Base-by-base conservation (phyloP, 148 eudicot genomes). In the Drosera capensis region DNA sequence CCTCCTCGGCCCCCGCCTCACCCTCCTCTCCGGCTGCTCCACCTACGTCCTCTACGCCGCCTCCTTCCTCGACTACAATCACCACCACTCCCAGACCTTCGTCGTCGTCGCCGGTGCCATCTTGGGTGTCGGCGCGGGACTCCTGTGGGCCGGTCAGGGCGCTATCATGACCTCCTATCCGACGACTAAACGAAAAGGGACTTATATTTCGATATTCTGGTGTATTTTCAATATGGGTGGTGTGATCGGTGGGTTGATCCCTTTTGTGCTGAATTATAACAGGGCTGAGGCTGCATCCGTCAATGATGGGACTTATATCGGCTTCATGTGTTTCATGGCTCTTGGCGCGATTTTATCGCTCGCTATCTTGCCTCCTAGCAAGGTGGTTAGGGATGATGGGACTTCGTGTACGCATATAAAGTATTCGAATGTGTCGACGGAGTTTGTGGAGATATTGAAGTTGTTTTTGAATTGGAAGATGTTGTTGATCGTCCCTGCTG, bases 151-250 rank as follows among this genome's bases (percentile, higher is more conserved):
- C 3, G 77, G 94, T 11, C 95, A 92, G 23, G 99, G 99, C 0
- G 99, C 95, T 0, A 85, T 92, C 25, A 80, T 92, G 94, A 92
- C 95, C 12, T 74, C 99, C 0, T 84, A 81, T 34, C 99, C 99
- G 0, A 77, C 78, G 0, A 22, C 70, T 0, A 54, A 53, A 15
- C 53, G 88, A 2, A 85, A 92, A 58, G 95, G 99, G 2, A 64
- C 60, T 34, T 85, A 81, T 52, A 81, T 92, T 21, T 65, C 94
- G 3, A 46, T 85, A 20, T 92, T 92, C 36, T 92, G 99, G 99
- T 60, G 82, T 42, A 78, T 92, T 0, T 92, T 92, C 59, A 92
- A 81, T 56, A 36, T 85, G 77, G 99, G 95, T 1, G 95, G 99
- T 4, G 95, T 92, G 0, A 78, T 90, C 24, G 99, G 99, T 1